Conservation (phyloP, 345 rosid species). For the Raphanus sativus region DNA sequence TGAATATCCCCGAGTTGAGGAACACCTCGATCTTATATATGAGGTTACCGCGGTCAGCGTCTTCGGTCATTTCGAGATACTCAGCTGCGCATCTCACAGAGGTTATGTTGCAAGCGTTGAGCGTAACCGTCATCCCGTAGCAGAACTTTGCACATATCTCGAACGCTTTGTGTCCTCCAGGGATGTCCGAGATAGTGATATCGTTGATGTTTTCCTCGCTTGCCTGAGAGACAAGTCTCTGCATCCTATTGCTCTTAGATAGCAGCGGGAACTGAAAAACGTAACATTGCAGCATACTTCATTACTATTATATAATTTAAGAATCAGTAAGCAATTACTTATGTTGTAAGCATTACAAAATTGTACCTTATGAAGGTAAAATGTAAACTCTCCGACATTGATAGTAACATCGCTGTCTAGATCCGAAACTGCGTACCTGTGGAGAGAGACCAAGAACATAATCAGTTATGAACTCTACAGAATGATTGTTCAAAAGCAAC, state of each 20-base stretch:
- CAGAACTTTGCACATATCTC: conserved; percentile 96
- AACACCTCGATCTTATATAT: conserved; percentile 82
- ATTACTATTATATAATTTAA: neutral
- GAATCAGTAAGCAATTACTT: conserved; percentile 7
- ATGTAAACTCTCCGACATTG: conserved; percentile 71
- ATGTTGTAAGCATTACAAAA: neutral
- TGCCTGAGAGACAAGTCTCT: conserved; percentile 54
- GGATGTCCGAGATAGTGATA: conserved; percentile 60
- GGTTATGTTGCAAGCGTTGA: conserved; percentile 81
- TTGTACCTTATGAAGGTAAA: conserved; percentile 82
- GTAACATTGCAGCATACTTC: neutral
- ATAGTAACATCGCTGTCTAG: conserved; percentile 71
- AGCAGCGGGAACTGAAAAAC: conserved; percentile 82
- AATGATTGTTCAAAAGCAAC: neutral
- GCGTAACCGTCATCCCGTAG: conserved; percentile 85
- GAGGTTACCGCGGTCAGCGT: conserved; percentile 74
- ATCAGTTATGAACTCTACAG: neutral
- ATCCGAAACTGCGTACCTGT: conserved; percentile 74
- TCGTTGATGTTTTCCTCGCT: conserved; percentile 58
- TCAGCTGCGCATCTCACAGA: conserved; percentile 90
- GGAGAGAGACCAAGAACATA: conserved; percentile 13
- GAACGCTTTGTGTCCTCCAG: conserved; percentile 87
- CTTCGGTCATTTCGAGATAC: conserved; percentile 92
- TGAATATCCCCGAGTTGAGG: conserved; percentile 76
- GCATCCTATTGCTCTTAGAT: conserved; percentile 79